These are phyloP conservation scores for Keqinozyma sinolaborantium DNA, from an alignment of 1,139 yeast species.

Conservation along the genomic window DNA sequence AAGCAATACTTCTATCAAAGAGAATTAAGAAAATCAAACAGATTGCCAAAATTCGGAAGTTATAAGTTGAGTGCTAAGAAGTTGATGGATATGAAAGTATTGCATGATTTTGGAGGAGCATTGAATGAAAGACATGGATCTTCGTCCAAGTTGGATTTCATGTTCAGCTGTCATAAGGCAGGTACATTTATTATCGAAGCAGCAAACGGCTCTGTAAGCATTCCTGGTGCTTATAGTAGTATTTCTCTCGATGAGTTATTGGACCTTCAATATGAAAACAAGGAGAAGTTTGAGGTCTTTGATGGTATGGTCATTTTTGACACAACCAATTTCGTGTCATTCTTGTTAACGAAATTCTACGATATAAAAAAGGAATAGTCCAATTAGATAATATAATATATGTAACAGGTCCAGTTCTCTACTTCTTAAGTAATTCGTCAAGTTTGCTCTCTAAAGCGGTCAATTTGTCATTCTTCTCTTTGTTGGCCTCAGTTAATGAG, in stretches of 20 bases:
- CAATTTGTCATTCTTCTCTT: conserved; percentile 63
- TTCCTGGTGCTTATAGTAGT: conserved; percentile 51
- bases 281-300: conserved; percentile 49
- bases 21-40: conserved; percentile 63
- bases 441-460: conserved; percentile 39
- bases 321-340: conserved; percentile 59
- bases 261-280: conserved; percentile 61
- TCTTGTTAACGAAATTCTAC: conserved; percentile 73
- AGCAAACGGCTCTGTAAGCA: conserved; percentile 39
- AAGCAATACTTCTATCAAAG: conserved; percentile 78
- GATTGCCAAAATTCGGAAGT: conserved; percentile 76
- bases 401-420: conserved; percentile 3
- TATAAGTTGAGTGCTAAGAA: conserved; percentile 78
- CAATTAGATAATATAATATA: conserved; percentile 1
- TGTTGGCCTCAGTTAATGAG: conserved; percentile 48
- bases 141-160: conserved; percentile 67
- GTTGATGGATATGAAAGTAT: conserved; percentile 67
- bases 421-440: conserved; percentile 31
- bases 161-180: conserved; percentile 72
- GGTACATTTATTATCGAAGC: conserved; percentile 73
- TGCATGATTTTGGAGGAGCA: conserved; percentile 55
- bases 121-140: conserved; percentile 37
- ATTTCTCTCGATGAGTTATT: conserved; percentile 67
- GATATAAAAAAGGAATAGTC: conserved; percentile 30
- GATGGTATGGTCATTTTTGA: conserved; percentile 66